phyloP scores from a whole-genome alignment of 139 green algal species.

The Haematococcus sp. region DNA sequence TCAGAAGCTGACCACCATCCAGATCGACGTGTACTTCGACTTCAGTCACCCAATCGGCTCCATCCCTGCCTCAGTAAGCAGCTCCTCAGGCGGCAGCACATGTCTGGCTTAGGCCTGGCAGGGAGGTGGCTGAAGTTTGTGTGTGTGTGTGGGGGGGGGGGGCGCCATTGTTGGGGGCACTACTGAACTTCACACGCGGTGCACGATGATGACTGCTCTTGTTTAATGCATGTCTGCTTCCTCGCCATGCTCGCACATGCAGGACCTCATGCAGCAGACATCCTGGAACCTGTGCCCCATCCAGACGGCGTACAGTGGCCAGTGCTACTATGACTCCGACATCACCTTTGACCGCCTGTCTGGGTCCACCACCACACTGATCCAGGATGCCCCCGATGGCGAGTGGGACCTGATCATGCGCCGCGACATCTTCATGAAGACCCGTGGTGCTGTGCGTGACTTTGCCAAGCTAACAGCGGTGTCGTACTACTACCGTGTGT shows the following conservation, averaged over 20 bases:
- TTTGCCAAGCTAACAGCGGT: slow-evolving; percentile 4
- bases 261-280: slow-evolving; percentile 74
- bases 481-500: slow-evolving; percentile 42
- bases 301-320: slow-evolving; percentile 48
- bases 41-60: slow-evolving; percentile 68
- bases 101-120: background rate
- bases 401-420: slow-evolving; percentile 62
- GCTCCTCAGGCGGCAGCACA: background rate
- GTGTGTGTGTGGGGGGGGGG: too few relatives aligned
- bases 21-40: slow-evolving; percentile 72
- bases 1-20: slow-evolving; percentile 65
- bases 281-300: slow-evolving; percentile 76
- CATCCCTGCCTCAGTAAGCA: slow-evolving; percentile 53
- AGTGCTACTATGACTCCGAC: slow-evolving; percentile 72
- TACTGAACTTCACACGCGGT: too few relatives aligned
- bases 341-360: slow-evolving; percentile 57
- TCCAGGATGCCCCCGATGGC: slow-evolving; percentile 71
- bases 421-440: slow-evolving; percentile 77
- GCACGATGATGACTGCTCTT: too few relatives aligned
- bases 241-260: background rate
- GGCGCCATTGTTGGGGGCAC: too few relatives aligned
- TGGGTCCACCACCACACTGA: slow-evolving; percentile 26
- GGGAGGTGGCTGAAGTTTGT: too few relatives aligned
- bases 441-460: slow-evolving; percentile 59
- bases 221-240: too few relatives aligned